phyloP scores from a whole-genome alignment of 1,284 basidiomycete genomes.

The Pyrrhoderma lamaoense region DNA sequence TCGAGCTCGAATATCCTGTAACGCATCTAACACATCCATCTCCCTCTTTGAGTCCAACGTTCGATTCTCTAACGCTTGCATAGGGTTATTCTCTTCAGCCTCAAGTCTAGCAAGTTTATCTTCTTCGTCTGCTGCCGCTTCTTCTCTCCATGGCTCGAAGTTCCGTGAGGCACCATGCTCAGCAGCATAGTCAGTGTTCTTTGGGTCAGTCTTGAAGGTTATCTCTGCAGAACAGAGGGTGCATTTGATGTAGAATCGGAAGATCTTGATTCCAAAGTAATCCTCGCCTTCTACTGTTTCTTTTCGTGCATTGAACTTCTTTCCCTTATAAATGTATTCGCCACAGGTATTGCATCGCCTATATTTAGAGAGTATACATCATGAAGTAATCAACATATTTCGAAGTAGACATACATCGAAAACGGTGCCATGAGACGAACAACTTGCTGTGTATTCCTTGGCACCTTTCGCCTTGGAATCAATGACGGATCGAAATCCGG shows the following conservation, averaged over 20 bases:
- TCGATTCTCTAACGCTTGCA: slow-evolving; percentile 92
- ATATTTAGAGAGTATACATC: background rate
- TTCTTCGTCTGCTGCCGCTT: slow-evolving; percentile 63
- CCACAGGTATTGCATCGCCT: slow-evolving; percentile 93
- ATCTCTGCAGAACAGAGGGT: slow-evolving; percentile 95
- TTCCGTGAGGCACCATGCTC: slow-evolving; percentile 94
- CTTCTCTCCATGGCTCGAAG: slow-evolving; percentile 89
- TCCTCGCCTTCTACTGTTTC: slow-evolving; percentile 96
- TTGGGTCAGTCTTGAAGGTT: slow-evolving; percentile 99
- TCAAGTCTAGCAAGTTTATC: slow-evolving; percentile 74
- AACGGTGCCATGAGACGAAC: slow-evolving; percentile 99
- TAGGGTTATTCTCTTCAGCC: slow-evolving; percentile 90
- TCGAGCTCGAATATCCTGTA: slow-evolving; percentile 89
- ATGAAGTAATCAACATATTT: slow-evolving; percentile 16
- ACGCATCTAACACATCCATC: slow-evolving; percentile 96
- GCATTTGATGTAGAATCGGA: slow-evolving; percentile 80
- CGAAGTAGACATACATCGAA: slow-evolving; percentile 63
- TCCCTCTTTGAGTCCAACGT: slow-evolving; percentile 90
- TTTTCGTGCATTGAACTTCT: slow-evolving; percentile 99
- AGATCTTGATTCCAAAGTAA: slow-evolving; percentile 97
- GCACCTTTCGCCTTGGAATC: slow-evolving; percentile 83
- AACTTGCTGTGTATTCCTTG: slow-evolving; percentile 91
- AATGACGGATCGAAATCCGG: slow-evolving; percentile 97
- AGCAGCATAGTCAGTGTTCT: slow-evolving; percentile 90
- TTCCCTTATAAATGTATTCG: slow-evolving; percentile 97